phyloP scores from a whole-genome alignment of 2,329 filamentous ascomycete genomes.

The Beauveria sp. region DNA sequence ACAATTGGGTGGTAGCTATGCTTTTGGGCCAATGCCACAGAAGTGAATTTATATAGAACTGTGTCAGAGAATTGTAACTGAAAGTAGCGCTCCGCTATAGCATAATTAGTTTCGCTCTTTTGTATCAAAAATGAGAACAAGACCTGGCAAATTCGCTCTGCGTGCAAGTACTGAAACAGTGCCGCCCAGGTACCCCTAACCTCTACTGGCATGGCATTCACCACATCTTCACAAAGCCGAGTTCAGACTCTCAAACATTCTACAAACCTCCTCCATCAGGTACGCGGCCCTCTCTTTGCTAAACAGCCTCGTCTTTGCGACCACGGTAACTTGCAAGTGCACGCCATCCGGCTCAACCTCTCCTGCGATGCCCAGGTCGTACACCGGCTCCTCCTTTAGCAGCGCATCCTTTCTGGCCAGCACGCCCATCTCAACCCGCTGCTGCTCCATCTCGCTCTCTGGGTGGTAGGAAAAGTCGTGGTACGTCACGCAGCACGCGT shows the following conservation, averaged over 20 bases:
- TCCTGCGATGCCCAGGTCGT: background rate
- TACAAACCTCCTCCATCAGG: background rate
- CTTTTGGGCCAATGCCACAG: no score
- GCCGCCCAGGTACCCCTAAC: background rate
- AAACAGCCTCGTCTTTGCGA: background rate
- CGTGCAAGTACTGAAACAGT: no score
- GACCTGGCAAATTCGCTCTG: no score
- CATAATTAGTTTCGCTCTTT: no score
- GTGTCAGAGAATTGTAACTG: no score
- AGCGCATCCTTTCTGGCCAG: background rate
- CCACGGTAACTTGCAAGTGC: background rate
- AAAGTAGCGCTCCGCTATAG: no score
- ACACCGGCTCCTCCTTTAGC: background rate
- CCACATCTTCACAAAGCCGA: background rate
- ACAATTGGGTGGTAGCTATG: no score
- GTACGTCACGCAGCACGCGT: background rate
- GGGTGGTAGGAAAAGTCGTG: conserved; percentile 1
- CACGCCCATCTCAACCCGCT: background rate
- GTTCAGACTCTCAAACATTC: background rate
- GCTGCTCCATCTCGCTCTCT: background rate
- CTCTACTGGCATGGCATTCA: no score
- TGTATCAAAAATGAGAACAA: no score
- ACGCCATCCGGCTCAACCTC: conserved; percentile 3
- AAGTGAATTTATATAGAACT: no score
- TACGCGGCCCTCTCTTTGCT: background rate